Conservation (phyloP, 2,329 filamentous ascomycete species). For the Septoria linicola region DNA sequence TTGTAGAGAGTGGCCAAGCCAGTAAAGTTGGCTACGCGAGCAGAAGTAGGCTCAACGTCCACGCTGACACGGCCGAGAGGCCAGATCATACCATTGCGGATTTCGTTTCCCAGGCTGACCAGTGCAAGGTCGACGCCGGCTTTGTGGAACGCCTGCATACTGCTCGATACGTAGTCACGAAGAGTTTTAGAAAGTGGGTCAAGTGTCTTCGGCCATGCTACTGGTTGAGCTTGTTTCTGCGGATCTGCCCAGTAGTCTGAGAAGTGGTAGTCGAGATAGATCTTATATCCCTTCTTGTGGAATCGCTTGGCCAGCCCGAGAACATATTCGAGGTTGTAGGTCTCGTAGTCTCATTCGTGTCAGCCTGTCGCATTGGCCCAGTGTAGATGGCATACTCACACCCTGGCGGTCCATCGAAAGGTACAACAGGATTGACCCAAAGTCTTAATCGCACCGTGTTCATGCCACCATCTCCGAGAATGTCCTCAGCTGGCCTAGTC, state of each 20-base stretch:
- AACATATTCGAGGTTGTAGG: constrained; percentile 38
- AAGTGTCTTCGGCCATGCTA: constrained; percentile 39
- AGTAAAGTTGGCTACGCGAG: constrained; percentile 38
- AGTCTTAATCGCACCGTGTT: constrained; percentile 37
- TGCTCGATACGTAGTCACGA: constrained; percentile 39
- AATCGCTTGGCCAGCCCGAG: constrained; percentile 39
- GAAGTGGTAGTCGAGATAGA: constrained; percentile 41
- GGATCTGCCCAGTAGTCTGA: constrained; percentile 42
- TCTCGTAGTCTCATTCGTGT: constrained; percentile 24
- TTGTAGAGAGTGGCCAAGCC: constrained; percentile 36
- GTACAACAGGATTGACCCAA: constrained; percentile 35
- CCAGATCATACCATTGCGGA: constrained; percentile 43
- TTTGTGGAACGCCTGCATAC: constrained; percentile 43
- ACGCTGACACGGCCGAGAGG: constrained; percentile 39
- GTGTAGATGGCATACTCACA: constrained; percentile 8
- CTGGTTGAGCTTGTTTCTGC: constrained; percentile 37
- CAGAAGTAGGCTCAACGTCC: constrained; percentile 37
- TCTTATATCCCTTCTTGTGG: constrained; percentile 38
- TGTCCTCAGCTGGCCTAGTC: constrained; percentile 39
- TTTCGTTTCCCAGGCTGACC: constrained; percentile 45
- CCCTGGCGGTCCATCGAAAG: constrained; percentile 28
- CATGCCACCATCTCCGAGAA: constrained; percentile 40
- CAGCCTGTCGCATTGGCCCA: neutral
- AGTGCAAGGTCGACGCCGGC: constrained; percentile 44
- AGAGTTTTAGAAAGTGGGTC: constrained; percentile 34